phyloP scores from a whole-genome alignment of 345 rosid genomes.

The Diplotaxis tenuifolia region DNA sequence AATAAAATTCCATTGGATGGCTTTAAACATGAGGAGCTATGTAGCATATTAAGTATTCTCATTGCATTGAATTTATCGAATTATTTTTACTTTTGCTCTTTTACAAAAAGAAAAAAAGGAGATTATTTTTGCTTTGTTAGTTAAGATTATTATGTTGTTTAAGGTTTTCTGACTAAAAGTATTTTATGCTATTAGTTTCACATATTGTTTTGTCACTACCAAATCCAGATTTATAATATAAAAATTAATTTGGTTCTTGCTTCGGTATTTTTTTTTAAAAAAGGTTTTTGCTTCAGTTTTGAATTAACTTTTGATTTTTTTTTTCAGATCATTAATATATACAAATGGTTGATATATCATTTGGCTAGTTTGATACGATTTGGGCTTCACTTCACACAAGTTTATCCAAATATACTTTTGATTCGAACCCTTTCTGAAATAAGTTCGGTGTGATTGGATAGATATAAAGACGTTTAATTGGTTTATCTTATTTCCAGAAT shows the following conservation, averaged over 20 bases:
- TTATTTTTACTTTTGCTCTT: too few relatives aligned
- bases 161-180: background rate
- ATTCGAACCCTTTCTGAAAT: background rate
- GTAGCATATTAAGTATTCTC: background rate
- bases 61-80: background rate
- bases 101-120: too few relatives aligned
- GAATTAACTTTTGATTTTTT: background rate
- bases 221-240: too few relatives aligned
- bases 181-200: background rate
- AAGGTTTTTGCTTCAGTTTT: background rate
- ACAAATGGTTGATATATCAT: background rate
- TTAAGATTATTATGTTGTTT: background rate
- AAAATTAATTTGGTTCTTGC: background rate
- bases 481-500: background rate
- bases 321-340: background rate
- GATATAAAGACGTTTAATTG: background rate
- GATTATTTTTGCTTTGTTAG: background rate
- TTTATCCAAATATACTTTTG: background rate
- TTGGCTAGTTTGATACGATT: background rate
- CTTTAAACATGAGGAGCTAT: background rate
- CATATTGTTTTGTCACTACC: background rate
- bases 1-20: too few relatives aligned
- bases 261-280: background rate
- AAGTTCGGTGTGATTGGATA: background rate
- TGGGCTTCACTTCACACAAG: background rate